Conservation (phyloP, 257 asterid species). For the Solanum etuberosum region DNA sequence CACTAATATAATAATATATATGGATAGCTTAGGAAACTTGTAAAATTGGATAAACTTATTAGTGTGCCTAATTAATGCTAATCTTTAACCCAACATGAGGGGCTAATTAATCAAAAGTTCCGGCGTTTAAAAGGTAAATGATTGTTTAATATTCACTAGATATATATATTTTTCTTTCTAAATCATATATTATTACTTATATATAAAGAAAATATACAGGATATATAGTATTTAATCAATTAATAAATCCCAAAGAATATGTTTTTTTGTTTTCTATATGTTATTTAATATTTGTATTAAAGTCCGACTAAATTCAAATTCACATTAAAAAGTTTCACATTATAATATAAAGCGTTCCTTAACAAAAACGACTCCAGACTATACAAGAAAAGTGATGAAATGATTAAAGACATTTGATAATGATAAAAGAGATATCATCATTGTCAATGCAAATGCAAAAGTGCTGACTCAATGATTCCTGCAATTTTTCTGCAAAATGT, state of each 20-base stretch:
- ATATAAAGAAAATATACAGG: neutral
- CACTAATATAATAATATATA: neutral
- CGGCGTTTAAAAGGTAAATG: neutral
- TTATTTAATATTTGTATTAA: neutral
- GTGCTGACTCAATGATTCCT: conserved; percentile 13
- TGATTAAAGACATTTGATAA: conserved; percentile 31
- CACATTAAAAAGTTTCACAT: rapidly evolving
- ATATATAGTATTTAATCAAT: neutral
- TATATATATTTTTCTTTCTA: neutral
- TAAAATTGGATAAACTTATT: neutral
- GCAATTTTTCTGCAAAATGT: conserved; percentile 35
- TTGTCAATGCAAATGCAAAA: conserved; percentile 14
- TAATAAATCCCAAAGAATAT: neutral
- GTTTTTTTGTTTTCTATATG: neutral
- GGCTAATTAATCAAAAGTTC: conserved; percentile 10
- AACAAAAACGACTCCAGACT: neutral
- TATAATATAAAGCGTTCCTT: neutral
- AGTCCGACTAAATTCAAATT: neutral
- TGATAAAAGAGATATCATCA: conserved; percentile 15
- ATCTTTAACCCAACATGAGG: neutral
- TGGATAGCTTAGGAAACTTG: neutral
- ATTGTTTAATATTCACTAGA: neutral
- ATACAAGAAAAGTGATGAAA: conserved; percentile 16
- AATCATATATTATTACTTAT: neutral
- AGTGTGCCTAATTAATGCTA: neutral